Evolutionary conservation across 495 filamentous ascomycete genomes (phyloP), one percentile per base, ranked within the genome.

Genomic region (Staphylotrichum longicolle): DNA sequence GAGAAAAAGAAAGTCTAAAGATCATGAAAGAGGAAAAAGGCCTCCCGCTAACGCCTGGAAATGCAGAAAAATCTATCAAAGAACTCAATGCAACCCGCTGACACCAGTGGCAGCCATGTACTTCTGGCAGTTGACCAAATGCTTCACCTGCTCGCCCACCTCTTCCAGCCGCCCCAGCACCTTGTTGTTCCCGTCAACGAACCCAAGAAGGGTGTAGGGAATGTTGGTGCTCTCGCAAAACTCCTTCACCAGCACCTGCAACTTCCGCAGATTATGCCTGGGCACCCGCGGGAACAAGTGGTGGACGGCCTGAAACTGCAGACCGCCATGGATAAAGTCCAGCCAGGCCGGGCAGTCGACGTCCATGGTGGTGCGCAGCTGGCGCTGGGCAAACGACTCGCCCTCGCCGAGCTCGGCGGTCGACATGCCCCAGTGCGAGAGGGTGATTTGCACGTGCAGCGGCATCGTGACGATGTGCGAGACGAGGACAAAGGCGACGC

Each of bases 331-430:
- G 73, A 98, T 83, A 71, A 94, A 98, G 69, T 98, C 93, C n/a
- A 98, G 79, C 93, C 93, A 98, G 40, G 85, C 78, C 1, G 93
- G 91, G 70, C 93, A 98, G 71, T 96, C 93, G 15, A 98, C 88
- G 60, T 98, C 93, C 93, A 97, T 97, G 4, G 94, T 97, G 10
- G 94, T 98, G 58, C 93, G 83, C 51, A 98, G 82, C 94, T 96
- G 96, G 74, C 88, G 91, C 77, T 98, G 94, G 2, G 94, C 86
- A 71, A 98, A 98, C 14, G 89, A 94, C 75, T 98, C 94, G 58
- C 85, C 78, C 5, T 86, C 80, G 2, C 93, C 94, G 34, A 96
- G 77, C 65, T 98, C 93, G 5, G 91, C 83, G 1, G 93, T 98
- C 62, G 87, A 91, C 94, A 98, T 98, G 60, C 91, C 91, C 73